Percentiles rank a stretch among this genome's conserved stretches.
Conservation (phyloP, 345 rosid species). For the Camelina neglecta region DNA sequence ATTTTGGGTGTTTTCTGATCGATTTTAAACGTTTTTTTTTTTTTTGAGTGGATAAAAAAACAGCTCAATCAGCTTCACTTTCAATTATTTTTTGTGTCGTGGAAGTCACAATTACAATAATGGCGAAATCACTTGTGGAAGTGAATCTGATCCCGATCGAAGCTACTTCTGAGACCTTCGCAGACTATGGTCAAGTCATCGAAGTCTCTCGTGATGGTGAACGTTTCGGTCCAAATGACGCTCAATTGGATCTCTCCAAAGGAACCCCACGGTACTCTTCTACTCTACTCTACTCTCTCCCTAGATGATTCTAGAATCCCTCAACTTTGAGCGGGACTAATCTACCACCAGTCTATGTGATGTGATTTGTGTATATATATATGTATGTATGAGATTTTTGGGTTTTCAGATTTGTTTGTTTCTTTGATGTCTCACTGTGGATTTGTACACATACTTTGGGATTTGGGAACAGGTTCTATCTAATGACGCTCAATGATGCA, state of each 20-base stretch:
- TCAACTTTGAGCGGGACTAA: too few relatives aligned
- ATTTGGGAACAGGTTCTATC: slow-evolving; percentile 56
- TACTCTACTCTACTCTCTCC: too few relatives aligned
- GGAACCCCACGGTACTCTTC: slow-evolving; percentile 69
- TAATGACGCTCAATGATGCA: slow-evolving; percentile 56
- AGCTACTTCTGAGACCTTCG: slow-evolving; percentile 73
- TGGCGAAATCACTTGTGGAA: slow-evolving; percentile 37
- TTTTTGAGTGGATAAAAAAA: background rate
- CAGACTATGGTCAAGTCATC: slow-evolving; percentile 73
- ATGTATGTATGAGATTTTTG: too few relatives aligned
- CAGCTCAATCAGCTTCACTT: background rate
- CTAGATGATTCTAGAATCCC: too few relatives aligned
- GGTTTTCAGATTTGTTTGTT: too few relatives aligned
- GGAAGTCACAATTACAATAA: background rate
- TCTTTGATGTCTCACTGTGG: background rate
- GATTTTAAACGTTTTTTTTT: background rate
- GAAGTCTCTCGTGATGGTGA: slow-evolving; percentile 63
- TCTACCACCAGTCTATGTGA: too few relatives aligned
- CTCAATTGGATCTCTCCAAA: slow-evolving; percentile 68
- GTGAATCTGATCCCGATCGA: slow-evolving; percentile 64
- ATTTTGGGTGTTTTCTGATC: background rate
- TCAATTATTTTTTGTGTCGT: background rate
- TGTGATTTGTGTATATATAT: too few relatives aligned
- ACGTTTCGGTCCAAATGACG: slow-evolving; percentile 72
- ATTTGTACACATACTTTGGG: too few relatives aligned